Percentiles rank a stretch among this genome's conserved stretches.
phyloP scores from a whole-genome alignment of 2,329 filamentous ascomycete species.

The Epichloe glyceriae region DNA sequence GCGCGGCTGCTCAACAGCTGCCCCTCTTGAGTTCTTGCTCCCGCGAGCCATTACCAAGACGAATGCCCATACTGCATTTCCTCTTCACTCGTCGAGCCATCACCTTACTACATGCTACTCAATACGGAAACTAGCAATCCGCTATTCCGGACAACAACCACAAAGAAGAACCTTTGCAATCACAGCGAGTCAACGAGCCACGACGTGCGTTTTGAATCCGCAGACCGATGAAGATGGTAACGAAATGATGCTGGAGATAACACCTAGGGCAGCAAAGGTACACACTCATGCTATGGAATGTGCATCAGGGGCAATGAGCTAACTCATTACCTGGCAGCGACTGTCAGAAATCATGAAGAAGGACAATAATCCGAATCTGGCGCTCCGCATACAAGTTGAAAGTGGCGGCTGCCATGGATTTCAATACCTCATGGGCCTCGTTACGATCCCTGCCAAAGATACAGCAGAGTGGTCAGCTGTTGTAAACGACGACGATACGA shows the following conservation, averaged over 20 bases:
- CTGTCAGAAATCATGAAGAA: slow-evolving; percentile 64
- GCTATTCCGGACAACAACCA: background rate
- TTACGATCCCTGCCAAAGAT: slow-evolving; percentile 39
- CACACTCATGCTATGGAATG: slow-evolving; percentile 8
- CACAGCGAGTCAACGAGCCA: slow-evolving; percentile 25
- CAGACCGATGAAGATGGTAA: slow-evolving; percentile 71
- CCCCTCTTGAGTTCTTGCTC: slow-evolving; percentile 27
- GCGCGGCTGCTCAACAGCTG: slow-evolving; percentile 18
- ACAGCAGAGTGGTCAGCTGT: slow-evolving; percentile 21
- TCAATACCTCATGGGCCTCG: slow-evolving; percentile 88
- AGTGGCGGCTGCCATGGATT: slow-evolving; percentile 95
- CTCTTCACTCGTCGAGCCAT: background rate
- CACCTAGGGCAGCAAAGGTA: slow-evolving; percentile 68
- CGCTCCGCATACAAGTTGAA: slow-evolving; percentile 84
- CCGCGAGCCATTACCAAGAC: slow-evolving; percentile 15
- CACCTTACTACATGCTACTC: background rate
- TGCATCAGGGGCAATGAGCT: background rate
- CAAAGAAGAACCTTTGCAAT: slow-evolving; percentile 23
- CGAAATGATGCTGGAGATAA: slow-evolving; percentile 74
- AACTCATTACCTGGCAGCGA: slow-evolving; percentile 32
- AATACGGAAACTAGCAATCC: background rate
- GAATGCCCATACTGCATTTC: background rate
- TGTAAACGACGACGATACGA: slow-evolving; percentile 64
- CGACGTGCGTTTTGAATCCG: slow-evolving; percentile 52
- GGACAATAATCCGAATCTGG: slow-evolving; percentile 63